Evolutionary conservation across 768 basidiomycete species (phyloP).

Genomic region (Termitomyces sp.): DNA sequence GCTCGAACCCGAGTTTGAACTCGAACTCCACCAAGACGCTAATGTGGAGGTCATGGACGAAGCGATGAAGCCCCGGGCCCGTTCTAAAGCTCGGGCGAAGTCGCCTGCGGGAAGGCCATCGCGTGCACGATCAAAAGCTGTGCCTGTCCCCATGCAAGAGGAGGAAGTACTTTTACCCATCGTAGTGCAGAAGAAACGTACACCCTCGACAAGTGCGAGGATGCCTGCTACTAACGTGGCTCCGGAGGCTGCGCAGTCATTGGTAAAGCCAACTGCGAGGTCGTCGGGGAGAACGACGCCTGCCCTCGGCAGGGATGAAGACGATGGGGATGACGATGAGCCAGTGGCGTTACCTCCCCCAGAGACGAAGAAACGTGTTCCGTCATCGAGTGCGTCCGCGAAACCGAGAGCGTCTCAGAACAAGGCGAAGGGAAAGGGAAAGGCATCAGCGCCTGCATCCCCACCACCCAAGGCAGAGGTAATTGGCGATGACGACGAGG

Average conservation of each 20-base stretch:
- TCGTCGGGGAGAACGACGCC: constrained; percentile 7
- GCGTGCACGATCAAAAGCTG: constrained; percentile 19
- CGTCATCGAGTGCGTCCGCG: background rate
- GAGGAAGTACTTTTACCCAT: constrained; percentile 2
- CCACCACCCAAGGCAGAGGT: background rate
- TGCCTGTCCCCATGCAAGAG: constrained; percentile 6
- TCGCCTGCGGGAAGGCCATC: constrained; percentile 12
- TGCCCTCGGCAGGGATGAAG: background rate
- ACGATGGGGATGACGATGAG: constrained; percentile 3
- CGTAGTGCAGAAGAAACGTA: background rate
- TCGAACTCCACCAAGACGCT: background rate
- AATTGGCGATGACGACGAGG: background rate
- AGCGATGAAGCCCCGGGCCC: constrained; percentile 6
- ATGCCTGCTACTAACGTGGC: background rate
- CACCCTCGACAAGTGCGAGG: background rate
- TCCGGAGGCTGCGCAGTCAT: background rate
- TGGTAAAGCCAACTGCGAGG: background rate
- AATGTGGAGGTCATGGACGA: constrained; percentile 7
- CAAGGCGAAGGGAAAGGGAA: background rate
- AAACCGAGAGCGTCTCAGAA: background rate
- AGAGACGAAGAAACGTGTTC: background rate
- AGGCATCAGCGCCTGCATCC: background rate
- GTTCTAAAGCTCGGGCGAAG: constrained; percentile 9
- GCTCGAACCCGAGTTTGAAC: constrained; percentile 2
- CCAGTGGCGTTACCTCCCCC: background rate